phyloP scores from a whole-genome alignment of 2,329 filamentous ascomycete species.

The Plectosphaerella plurivora region DNA sequence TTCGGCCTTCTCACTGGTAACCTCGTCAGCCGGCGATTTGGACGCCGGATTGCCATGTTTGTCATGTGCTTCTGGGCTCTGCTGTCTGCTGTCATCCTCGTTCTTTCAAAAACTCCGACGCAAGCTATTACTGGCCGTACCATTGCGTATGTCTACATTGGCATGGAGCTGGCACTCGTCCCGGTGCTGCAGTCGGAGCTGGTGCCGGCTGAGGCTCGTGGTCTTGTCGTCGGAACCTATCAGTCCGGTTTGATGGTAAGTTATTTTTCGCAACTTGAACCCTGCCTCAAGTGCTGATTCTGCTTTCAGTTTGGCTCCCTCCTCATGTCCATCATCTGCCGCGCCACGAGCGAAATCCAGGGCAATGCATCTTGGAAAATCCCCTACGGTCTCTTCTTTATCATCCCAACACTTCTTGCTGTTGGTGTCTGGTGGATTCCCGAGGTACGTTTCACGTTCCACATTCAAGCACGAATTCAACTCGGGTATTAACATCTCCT shows the following conservation, averaged over 20 bases:
- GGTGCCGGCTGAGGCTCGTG: slow-evolving; percentile 21
- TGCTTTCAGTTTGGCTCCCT: slow-evolving; percentile 5
- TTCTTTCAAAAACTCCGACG: slow-evolving; percentile 21
- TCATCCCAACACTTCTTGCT: slow-evolving; percentile 21
- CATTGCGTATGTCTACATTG: slow-evolving; percentile 31
- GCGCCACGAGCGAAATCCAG: slow-evolving; percentile 19
- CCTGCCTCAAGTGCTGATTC: neutral
- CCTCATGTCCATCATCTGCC: slow-evolving; percentile 20
- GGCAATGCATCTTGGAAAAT: slow-evolving; percentile 25
- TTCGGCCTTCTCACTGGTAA: slow-evolving; percentile 22
- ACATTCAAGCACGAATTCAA: neutral
- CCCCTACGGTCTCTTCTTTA: slow-evolving; percentile 26
- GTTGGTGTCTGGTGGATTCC: slow-evolving; percentile 19
- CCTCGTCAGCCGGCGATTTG: slow-evolving; percentile 20
- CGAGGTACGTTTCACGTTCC: slow-evolving; percentile 5
- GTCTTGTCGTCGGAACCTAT: slow-evolving; percentile 28
- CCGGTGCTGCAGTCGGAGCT: slow-evolving; percentile 30
- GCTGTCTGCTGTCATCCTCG: slow-evolving; percentile 21
- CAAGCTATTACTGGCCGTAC: slow-evolving; percentile 29
- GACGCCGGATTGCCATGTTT: slow-evolving; percentile 28
- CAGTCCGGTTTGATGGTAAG: slow-evolving; percentile 23
- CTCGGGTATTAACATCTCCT: neutral
- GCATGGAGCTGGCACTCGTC: slow-evolving; percentile 32
- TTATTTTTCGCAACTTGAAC: neutral
- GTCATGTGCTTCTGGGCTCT: slow-evolving; percentile 29